Base-by-base conservation (phyloP, 2,329 filamentous ascomycete species). In the Madurella fahalii region DNA sequence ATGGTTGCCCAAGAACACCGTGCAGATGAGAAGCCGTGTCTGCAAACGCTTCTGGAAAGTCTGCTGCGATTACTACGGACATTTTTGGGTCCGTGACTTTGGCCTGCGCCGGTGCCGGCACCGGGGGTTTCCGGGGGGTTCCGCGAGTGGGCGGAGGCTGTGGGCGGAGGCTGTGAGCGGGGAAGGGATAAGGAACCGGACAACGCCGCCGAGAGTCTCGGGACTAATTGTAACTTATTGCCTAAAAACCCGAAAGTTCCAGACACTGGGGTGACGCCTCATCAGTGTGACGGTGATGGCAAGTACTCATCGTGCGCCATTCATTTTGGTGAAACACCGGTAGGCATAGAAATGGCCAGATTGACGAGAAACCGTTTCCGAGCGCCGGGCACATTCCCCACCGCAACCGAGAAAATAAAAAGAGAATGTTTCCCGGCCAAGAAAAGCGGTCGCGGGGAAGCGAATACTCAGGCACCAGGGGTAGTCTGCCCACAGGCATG, bases 311-410 rank as follows among this genome's bases (percentile, higher is more conserved):
- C 2, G 37, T 43, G 43, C 39, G 41, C 51, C 45, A 40, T 54
- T 58, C 56, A 56, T 55, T 48, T 53, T 51, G 40, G 40, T 61
- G 57, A 61, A 62, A 62, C 57, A 42, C 47, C 51, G 49, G 50
- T 49, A 53, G 41, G 25, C 40, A 34, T 16, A 32, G 48, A 45
- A 45, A 46, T 57, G 45, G 56, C 40, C 50, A 49, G 58, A 50
- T 47, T 47, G 40, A 48, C 52, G 47, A 56, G 32, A 49, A 40
- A 40, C 43, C 37, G 9, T 41, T 52, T 18, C 25, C 20, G 40
- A 46, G 39, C 25, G 49, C 30, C 41, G 45, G 40, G 16, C 46
- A 39, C 47, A 39, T 52, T 54, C 51, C 48, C 57, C 58, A 57
- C 52, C 32, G 17, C 49, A 50, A 48, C 50, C 53, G 43, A 9